A percentile compares a stretch with the other conserved stretches of the same genome.
Evolutionary conservation across 805 yeast species (phyloP).

Genomic region (Sugiyamaella smithiae): DNA sequence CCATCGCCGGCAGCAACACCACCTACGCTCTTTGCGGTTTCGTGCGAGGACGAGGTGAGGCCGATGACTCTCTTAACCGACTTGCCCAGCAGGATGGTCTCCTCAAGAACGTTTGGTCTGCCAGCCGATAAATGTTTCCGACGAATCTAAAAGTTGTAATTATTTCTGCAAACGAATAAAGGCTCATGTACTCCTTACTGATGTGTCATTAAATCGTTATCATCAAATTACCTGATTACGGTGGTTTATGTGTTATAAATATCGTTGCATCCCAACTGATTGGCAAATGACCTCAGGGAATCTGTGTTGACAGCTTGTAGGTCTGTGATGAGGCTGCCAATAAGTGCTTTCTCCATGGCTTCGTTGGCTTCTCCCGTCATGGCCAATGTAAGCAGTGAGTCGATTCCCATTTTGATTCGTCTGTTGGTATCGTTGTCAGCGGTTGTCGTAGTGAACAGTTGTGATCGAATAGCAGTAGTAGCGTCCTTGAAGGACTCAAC

Average conservation of each 20-base stretch:
- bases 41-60: conserved; percentile 99
- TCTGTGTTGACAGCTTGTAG: neutral
- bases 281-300: neutral
- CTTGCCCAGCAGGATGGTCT: conserved; percentile 98
- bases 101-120: conserved; percentile 64
- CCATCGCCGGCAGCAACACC: conserved; percentile 84
- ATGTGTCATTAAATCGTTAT: neutral
- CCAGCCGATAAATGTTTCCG: conserved; percentile 35
- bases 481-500: neutral
- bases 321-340: neutral
- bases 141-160: conserved; percentile 1
- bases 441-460: neutral
- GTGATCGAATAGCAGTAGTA: neutral
- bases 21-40: conserved; percentile 96
- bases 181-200: conserved; percentile 1
- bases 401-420: neutral
- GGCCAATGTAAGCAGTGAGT: neutral
- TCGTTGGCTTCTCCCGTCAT: neutral
- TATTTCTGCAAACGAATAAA: conserved; percentile 6
- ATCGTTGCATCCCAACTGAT: neutral
- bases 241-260: neutral
- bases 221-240: neutral
- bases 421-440: neutral
- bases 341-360: neutral
- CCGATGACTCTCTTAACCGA: conserved; percentile 99